phyloP scores from a whole-genome alignment of 2,329 filamentous ascomycete genomes.

The Pyrenophora tritici-repentis region DNA sequence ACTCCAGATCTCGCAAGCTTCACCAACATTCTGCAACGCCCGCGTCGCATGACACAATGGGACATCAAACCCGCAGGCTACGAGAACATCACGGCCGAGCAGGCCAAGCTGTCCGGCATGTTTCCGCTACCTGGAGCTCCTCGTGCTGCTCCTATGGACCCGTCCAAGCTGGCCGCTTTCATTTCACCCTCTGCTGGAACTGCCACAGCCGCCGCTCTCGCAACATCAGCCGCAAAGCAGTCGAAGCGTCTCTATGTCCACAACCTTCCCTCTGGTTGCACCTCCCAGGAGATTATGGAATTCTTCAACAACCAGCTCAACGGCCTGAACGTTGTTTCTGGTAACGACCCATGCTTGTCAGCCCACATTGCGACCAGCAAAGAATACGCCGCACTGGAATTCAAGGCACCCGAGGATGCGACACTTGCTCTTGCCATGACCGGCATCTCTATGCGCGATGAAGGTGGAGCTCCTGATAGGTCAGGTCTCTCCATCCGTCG shows the following conservation, averaged over 20 bases:
- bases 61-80: constrained; percentile 99
- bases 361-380: constrained; percentile 80
- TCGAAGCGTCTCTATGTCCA: constrained; percentile 88
- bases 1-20: constrained; percentile 93
- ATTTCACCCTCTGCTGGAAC: constrained; percentile 84
- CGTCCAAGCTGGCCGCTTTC: constrained; percentile 89
- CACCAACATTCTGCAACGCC: constrained; percentile 79
- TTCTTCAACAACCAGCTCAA: constrained; percentile 99
- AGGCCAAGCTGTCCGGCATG: constrained; percentile 98
- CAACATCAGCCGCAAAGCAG: constrained; percentile 91
- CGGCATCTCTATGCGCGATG: constrained; percentile 79
- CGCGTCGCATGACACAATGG: constrained; percentile 95
- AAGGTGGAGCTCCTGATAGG: constrained; percentile 56
- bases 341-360: constrained; percentile 80
- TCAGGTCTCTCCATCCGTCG: constrained; percentile 75
- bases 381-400: constrained; percentile 86
- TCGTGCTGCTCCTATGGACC: constrained; percentile 93
- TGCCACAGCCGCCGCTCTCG: constrained; percentile 76
- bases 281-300: constrained; percentile 73
- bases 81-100: constrained; percentile 96
- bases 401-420: constrained; percentile 83
- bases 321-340: constrained; percentile 88
- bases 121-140: constrained; percentile 96
- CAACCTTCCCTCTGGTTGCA: constrained; percentile 75
- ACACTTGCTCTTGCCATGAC: constrained; percentile 91